phyloP scores from a whole-genome alignment of 805 yeast genomes.

The Wickerhamomyces subpelliculosus region DNA sequence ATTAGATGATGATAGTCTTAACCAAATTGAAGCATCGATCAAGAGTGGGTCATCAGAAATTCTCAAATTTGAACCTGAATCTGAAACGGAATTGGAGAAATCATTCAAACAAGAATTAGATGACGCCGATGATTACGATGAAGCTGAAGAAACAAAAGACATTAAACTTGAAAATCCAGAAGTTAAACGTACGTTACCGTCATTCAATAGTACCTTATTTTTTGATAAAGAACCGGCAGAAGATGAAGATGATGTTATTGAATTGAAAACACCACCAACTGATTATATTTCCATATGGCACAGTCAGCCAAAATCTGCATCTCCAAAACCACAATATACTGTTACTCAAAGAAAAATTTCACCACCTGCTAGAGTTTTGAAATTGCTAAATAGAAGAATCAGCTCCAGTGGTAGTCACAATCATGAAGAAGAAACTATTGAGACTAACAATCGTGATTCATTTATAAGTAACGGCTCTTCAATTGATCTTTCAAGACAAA shows the following conservation, averaged over 20 bases:
- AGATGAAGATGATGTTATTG: not conserved
- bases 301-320: slow-evolving; percentile 22
- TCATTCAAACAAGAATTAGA: not conserved
- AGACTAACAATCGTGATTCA: slow-evolving; percentile 2
- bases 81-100: not conserved
- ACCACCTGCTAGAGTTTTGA: slow-evolving; percentile 17
- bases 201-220: slow-evolving; percentile 16
- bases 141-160: not conserved
- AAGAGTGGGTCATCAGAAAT: not conserved
- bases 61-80: not conserved
- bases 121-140: not conserved
- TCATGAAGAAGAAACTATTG: no score
- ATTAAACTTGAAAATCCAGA: not conserved
- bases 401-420: slow-evolving; percentile 8
- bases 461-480: slow-evolving; percentile 5
- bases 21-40: not conserved
- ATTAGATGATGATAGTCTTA: not conserved
- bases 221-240: slow-evolving; percentile 18
- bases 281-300: slow-evolving; percentile 23
- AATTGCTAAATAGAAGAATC: slow-evolving; percentile 13
- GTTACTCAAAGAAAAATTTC: slow-evolving; percentile 9
- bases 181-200: slow-evolving; percentile 9
- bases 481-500: slow-evolving; percentile 4
- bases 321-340: slow-evolving; percentile 18
- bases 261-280: slow-evolving; percentile 8